phyloP scores from a whole-genome alignment of 2,329 filamentous ascomycete species.

The Pseudogymnoascus sp. region DNA sequence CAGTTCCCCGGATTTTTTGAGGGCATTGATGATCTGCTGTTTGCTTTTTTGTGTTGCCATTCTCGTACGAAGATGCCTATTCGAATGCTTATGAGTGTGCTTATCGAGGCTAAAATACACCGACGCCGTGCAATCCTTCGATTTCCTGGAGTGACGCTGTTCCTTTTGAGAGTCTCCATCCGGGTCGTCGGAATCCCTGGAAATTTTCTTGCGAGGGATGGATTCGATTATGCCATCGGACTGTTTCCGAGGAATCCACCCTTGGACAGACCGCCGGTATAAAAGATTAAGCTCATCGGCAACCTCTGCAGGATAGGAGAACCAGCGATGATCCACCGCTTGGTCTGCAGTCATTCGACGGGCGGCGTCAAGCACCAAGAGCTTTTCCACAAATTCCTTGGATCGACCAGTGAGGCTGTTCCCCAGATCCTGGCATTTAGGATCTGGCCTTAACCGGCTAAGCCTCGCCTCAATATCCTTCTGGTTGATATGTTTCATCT shows the following conservation, averaged over 20 bases:
- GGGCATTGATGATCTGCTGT: not conserved
- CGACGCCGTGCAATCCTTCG: slow-evolving; percentile 23
- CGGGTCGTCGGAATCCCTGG: not conserved
- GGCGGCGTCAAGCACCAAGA: slow-evolving; percentile 29
- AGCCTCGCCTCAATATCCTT: not conserved
- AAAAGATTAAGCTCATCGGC: slow-evolving; percentile 21
- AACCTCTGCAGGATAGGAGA: slow-evolving; percentile 24
- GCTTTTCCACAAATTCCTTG: slow-evolving; percentile 30
- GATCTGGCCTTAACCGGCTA: not conserved
- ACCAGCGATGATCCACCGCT: slow-evolving; percentile 34
- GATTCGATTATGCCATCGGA: slow-evolving; percentile 20
- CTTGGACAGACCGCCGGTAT: slow-evolving; percentile 20
- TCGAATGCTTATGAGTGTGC: not conserved
- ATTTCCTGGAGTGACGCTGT: not conserved
- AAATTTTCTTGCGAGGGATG: slow-evolving; percentile 13
- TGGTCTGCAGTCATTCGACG: slow-evolving; percentile 30
- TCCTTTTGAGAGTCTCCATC: not conserved
- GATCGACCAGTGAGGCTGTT: slow-evolving; percentile 21
- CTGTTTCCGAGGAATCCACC: slow-evolving; percentile 23
- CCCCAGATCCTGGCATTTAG: slow-evolving; percentile 1
- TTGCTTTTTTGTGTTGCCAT: not conserved
- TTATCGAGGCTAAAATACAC: slow-evolving; percentile 26
- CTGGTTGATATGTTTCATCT: slow-evolving; percentile 10
- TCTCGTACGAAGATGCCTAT: not conserved
- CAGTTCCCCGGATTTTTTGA: not conserved